Evolutionary conservation across 2,329 filamentous ascomycete species (phyloP).

Genomic region (Colletotrichum chlorophyti): DNA sequence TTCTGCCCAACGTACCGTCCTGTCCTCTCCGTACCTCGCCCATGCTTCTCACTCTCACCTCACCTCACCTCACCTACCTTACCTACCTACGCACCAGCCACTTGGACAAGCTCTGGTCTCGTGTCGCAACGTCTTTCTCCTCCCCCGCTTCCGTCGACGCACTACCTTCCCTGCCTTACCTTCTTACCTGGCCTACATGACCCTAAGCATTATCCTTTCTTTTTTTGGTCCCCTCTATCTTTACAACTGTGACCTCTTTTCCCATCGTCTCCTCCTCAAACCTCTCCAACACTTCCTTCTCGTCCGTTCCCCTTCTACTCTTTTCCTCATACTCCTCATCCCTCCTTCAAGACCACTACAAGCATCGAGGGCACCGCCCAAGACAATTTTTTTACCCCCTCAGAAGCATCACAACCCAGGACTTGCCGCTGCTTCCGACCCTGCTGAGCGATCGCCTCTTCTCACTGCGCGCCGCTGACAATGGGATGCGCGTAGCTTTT

Average conservation of each 20-base stretch:
- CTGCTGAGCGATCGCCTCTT: slow-evolving; percentile 20
- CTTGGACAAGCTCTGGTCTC: slow-evolving; percentile 31
- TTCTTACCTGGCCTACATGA: not conserved
- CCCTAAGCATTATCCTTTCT: too few species aligned
- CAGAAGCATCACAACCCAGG: not conserved
- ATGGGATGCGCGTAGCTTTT: slow-evolving; percentile 43
- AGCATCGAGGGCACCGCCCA: slow-evolving; percentile 13
- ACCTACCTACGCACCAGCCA: slow-evolving; percentile 26
- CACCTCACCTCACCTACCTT: slow-evolving; percentile 1
- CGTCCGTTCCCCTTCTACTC: slow-evolving; percentile 16
- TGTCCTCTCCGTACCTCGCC: not conserved
- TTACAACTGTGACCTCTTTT: slow-evolving; percentile 28
- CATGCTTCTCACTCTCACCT: not conserved
- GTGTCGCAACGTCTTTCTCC: slow-evolving; percentile 30
- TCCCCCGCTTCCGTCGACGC: slow-evolving; percentile 28
- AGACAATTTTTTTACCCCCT: slow-evolving; percentile 1
- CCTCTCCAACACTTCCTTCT: slow-evolving; percentile 29
- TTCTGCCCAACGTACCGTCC: too few species aligned
- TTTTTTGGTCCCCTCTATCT: too few species aligned
- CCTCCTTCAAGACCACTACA: slow-evolving; percentile 7
- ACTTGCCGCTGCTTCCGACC: slow-evolving; percentile 10
- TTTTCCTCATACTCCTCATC: slow-evolving; percentile 25
- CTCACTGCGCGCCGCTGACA: slow-evolving; percentile 33
- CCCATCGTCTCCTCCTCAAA: slow-evolving; percentile 27
- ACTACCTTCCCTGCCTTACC: slow-evolving; percentile 1